Evolutionary conservation across 73 alveolate species (phyloP), one percentile per base, ranked within the genome.

Genomic region (Symbiodinium pilosum): DNA sequence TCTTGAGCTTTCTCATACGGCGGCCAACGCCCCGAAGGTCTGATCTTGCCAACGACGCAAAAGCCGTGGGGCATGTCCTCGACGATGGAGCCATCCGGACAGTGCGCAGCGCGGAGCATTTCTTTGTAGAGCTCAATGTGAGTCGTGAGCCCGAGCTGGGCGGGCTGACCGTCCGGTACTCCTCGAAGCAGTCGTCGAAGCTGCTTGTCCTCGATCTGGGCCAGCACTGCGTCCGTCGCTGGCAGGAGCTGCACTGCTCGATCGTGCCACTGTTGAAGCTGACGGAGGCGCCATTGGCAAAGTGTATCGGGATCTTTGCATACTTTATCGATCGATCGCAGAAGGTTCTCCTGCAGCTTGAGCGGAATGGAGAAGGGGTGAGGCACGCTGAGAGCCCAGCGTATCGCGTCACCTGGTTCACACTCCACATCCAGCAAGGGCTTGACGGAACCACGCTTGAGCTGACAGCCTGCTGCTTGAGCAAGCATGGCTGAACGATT

Each of bases 31-130:
- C 32, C 24, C 83, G 93, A 47, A 11, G 81, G 83, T 20, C 16
- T 83, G 56, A 86, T 52, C 28, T 38, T 34, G 32, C 93, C 93
- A 38, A 86, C 93, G 42, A 86, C 47, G 26, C 83, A 54, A 54
- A 86, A 44, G 36, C 93, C 93, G 30, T 7, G 7, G 38, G 47
- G 5, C 39, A 86, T 32, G 8, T 16, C 26, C 36, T 28, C 84
- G 24, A 59, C 39, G 38, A 86, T 44, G 20, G 11, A 3, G 54
- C 8, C 16, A 51, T 86, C 93, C 14, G 54, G 41, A 28, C 77
- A 86, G 32, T 21, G 6, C 32, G 44, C 43, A 12, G 81, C 43
- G 36, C 4, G 3, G 21, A 14, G 32, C 12, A 43, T n/a, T n/a
- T 30, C 43, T 51, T n/a, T 9, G 54, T 4, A 86, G 64, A 47